These are phyloP conservation scores for Boletus subluridellus DNA, from an alignment of 1,284 basidiomycete genomes.

Conservation along the genomic window DNA sequence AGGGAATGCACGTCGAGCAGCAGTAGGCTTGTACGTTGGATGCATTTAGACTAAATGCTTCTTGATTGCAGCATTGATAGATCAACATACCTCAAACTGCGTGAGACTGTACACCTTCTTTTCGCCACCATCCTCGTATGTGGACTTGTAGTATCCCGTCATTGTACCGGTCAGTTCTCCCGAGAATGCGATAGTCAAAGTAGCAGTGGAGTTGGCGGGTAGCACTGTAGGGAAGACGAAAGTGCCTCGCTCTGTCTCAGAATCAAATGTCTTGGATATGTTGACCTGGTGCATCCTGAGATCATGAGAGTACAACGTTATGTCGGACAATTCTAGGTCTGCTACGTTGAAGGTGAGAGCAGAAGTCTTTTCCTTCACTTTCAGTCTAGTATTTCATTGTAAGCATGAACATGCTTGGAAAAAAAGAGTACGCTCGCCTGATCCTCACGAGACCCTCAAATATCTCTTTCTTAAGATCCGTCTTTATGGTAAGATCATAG, in stretches of 20 bases:
- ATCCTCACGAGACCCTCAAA: conserved; percentile 82
- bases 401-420: background rate
- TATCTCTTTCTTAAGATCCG: conserved; percentile 70
- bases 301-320: conserved; percentile 60
- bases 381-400: conserved; percentile 50
- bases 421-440: conserved; percentile 43
- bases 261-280: conserved; percentile 52
- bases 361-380: conserved; percentile 65
- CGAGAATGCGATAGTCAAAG: conserved; percentile 61
- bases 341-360: conserved; percentile 71
- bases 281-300: conserved; percentile 54
- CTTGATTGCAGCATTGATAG: background rate
- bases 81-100: conserved; percentile 65
- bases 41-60: conserved; percentile 25
- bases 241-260: conserved; percentile 61
- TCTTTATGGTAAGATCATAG: conserved; percentile 83
- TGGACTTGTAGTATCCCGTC: conserved; percentile 70
- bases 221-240: conserved; percentile 56
- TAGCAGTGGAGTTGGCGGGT: conserved; percentile 60
- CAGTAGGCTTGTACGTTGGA: conserved; percentile 66
- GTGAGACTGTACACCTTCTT: conserved; percentile 74
- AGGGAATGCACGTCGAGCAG: conserved; percentile 79
- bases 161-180: conserved; percentile 65
- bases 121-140: conserved; percentile 54
- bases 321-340: conserved; percentile 65